These are phyloP conservation scores for Taphrina sp. DNA, from an alignment of 1,139 yeast genomes.

Conservation along the genomic window DNA sequence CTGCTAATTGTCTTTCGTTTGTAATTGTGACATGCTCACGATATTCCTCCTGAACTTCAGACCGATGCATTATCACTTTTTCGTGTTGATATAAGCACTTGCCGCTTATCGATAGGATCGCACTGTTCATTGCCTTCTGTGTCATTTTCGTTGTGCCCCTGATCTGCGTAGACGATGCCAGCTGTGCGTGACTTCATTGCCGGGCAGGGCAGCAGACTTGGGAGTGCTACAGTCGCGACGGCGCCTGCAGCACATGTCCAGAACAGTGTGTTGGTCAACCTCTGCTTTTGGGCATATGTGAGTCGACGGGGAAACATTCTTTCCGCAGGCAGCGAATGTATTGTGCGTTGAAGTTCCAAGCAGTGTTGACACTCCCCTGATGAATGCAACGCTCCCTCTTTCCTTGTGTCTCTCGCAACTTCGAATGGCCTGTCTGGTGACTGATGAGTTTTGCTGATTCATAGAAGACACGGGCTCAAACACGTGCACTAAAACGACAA, in stretches of 20 bases:
- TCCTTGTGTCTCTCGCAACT: too few species aligned
- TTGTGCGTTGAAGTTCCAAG: too few species aligned
- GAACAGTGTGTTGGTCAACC: constrained; percentile 24
- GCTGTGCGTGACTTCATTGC: constrained; percentile 18
- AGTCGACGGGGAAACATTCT: constrained; percentile 18
- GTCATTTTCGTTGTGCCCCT: not conserved
- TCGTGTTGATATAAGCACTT: constrained; percentile 3
- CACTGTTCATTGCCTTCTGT: not conserved
- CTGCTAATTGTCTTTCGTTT: too few species aligned
- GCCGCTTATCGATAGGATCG: constrained; percentile 2
- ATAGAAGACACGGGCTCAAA: too few species aligned
- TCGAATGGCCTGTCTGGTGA: too few species aligned
- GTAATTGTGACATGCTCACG: too few species aligned
- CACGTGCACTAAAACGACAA: too few species aligned
- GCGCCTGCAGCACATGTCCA: constrained; percentile 26
- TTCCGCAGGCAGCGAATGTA: not conserved
- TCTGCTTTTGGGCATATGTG: constrained; percentile 25
- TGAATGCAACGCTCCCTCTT: too few species aligned
- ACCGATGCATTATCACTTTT: too few species aligned
- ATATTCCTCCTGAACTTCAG: too few species aligned
- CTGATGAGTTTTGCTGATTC: too few species aligned
- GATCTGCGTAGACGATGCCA: constrained; percentile 23
- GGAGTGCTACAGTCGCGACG: constrained; percentile 21
- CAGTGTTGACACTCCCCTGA: too few species aligned
- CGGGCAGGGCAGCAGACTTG: constrained; percentile 27